phyloP scores from a whole-genome alignment of 768 basidiomycete species.

The Hemileccinum impolitum region DNA sequence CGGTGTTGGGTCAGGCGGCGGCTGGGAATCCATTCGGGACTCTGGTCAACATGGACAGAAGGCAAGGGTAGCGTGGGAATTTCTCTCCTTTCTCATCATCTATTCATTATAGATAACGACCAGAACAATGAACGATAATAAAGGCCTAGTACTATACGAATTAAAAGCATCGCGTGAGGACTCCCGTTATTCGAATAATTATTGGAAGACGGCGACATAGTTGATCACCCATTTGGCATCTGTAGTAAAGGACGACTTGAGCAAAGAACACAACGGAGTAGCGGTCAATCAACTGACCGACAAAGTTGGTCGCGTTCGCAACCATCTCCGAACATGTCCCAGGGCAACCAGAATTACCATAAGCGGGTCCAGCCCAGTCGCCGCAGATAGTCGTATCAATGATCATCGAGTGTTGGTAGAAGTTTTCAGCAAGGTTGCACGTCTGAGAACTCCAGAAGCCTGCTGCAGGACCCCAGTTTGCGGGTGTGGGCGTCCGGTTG shows the following conservation, averaged over 20 bases:
- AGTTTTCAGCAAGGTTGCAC: constrained; percentile 50
- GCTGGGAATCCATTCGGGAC: constrained; percentile 34
- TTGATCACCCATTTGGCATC: constrained; percentile 57
- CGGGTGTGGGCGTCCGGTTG: constrained; percentile 42
- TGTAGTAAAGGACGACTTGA: constrained; percentile 26
- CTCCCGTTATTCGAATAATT: neutral
- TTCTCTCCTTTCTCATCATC: constrained; percentile 24
- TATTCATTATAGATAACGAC: neutral
- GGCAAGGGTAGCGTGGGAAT: constrained; percentile 28
- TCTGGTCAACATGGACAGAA: constrained; percentile 26
- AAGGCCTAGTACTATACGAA: no score
- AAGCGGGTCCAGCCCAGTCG: constrained; percentile 26
- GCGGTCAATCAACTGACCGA: constrained; percentile 27
- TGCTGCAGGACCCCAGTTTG: constrained; percentile 49
- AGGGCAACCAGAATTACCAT: constrained; percentile 32
- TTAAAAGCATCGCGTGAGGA: no score
- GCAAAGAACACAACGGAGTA: neutral
- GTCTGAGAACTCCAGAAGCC: constrained; percentile 48
- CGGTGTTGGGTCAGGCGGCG: constrained; percentile 31
- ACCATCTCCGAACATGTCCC: constrained; percentile 48
- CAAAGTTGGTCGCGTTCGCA: constrained; percentile 55
- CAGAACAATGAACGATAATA: no score
- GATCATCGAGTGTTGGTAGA: constrained; percentile 50
- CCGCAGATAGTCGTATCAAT: constrained; percentile 37
- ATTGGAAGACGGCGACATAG: constrained; percentile 53